Conservation (phyloP, 495 filamentous ascomycete genomes). For the Podospora sp. region DNA sequence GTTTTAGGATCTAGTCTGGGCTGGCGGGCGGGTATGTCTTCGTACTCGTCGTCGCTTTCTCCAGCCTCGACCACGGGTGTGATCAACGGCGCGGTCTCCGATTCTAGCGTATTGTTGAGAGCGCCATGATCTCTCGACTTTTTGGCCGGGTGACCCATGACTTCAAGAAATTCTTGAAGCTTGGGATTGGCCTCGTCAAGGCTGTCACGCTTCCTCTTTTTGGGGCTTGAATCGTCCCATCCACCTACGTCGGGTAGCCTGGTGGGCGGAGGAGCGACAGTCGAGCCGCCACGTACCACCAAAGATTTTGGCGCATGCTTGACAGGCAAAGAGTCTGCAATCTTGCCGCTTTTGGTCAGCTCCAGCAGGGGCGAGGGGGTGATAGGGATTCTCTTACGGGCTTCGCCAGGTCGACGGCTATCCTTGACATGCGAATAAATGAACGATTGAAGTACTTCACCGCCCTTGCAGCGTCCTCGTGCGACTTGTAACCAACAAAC, state of each 20-base stretch:
- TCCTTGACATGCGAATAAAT: conserved; percentile 96
- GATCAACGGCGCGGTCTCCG: conserved; percentile 42
- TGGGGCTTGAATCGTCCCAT: conserved; percentile 23
- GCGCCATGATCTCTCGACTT: conserved; percentile 32
- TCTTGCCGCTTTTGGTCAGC: conserved; percentile 31
- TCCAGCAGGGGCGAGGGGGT: conserved; percentile 4
- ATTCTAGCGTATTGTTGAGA: conserved; percentile 16
- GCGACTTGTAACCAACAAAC: conserved; percentile 90
- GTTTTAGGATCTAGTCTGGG: conserved; percentile 44
- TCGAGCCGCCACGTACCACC: conserved; percentile 19
- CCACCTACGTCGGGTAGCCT: conserved; percentile 15
- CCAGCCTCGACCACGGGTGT: conserved; percentile 49
- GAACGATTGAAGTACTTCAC: conserved; percentile 93
- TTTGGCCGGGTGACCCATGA: conserved; percentile 60
- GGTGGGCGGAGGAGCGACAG: conserved; percentile 11
- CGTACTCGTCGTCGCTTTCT: conserved; percentile 69
- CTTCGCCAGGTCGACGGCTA: conserved; percentile 85
- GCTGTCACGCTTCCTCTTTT: conserved; percentile 58
- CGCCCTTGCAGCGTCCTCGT: conserved; percentile 75
- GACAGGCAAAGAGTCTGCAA: conserved; percentile 27
- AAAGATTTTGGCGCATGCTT: conserved; percentile 22
- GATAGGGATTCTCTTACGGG: conserved; percentile 58
- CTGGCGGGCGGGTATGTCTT: conserved; percentile 50
- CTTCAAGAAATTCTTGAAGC: conserved; percentile 81
- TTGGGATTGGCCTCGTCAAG: conserved; percentile 66